A percentile compares a stretch with the other conserved stretches of the same genome.
Conservation (phyloP, 139 green algal genomes). For the Pleodorina starrii region DNA sequence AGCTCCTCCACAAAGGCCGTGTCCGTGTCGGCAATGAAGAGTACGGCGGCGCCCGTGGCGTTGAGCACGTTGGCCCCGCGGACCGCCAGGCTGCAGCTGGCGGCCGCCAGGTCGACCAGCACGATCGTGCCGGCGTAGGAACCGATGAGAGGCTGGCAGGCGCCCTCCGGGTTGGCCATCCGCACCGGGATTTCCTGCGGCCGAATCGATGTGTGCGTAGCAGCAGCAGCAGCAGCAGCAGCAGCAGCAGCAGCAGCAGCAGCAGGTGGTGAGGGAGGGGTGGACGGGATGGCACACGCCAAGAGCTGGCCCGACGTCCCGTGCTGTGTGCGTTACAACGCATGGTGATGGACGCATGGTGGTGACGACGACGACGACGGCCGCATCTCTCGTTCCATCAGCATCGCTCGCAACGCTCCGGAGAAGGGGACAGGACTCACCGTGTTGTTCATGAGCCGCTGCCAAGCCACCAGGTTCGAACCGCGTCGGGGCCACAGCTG, state of each 20-base stretch:
- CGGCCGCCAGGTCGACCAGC: neutral
- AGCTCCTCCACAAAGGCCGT: neutral
- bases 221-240: too few species aligned
- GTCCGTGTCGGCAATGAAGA: neutral
- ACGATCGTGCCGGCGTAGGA: neutral
- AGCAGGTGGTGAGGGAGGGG: too few species aligned
- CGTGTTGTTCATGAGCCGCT: constrained; percentile 60
- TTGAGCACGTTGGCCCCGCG: neutral
- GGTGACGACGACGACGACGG: too few species aligned
- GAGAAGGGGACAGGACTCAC: too few species aligned
- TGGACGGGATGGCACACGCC: too few species aligned
- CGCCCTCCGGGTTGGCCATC: constrained; percentile 8
- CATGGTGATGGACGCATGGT: too few species aligned
- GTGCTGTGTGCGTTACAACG: too few species aligned
- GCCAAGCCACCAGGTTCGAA: neutral
- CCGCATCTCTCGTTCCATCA: too few species aligned
- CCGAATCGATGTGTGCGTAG: too few species aligned
- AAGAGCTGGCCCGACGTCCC: too few species aligned
- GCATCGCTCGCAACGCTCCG: too few species aligned
- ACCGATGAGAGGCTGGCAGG: neutral
- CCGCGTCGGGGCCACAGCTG: neutral
- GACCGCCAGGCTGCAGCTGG: neutral
- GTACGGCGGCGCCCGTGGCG: neutral
- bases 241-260: too few species aligned
- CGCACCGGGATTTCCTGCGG: neutral